Percentiles rank a stretch among this genome's conserved stretches.
phyloP scores from a whole-genome alignment of 176 grass and related monocot species.

The Ampelocalamus luodianensis region DNA sequence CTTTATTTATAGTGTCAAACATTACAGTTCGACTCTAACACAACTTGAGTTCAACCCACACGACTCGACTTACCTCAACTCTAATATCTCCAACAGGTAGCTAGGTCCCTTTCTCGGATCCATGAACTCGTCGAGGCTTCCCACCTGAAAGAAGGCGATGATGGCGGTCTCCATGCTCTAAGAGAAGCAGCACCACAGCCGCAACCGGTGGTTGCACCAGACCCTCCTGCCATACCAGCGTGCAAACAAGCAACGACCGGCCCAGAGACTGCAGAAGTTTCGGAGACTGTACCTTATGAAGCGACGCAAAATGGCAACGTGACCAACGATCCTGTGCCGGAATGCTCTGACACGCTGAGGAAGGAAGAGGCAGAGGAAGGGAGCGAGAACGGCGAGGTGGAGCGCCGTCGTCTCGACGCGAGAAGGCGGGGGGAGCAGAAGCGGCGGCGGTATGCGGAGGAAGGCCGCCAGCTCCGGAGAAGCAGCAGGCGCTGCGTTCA shows the following conservation, averaged over 20 bases:
- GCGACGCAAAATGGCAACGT: not conserved
- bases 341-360: not conserved
- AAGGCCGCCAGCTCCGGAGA: not conserved
- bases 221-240: not conserved
- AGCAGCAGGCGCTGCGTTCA: conserved; percentile 34
- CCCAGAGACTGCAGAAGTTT: not conserved
- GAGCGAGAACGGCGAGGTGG: not conserved
- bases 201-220: not conserved
- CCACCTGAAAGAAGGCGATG: too few species aligned
- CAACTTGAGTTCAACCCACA: too few species aligned
- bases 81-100: too few species aligned
- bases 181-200: not conserved
- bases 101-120: too few species aligned
- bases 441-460: not conserved
- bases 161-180: too few species aligned
- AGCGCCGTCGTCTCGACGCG: not conserved
- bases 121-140: too few species aligned
- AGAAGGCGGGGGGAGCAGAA: not conserved
- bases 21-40: too few species aligned
- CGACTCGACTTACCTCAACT: too few species aligned
- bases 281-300: not conserved
- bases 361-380: not conserved
- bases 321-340: not conserved
- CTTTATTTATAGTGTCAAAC: too few species aligned
- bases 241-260: not conserved